These are phyloP conservation scores for Citrullus colocynthis DNA, from an alignment of 306 rosid genomes.

Conservation along the genomic window DNA sequence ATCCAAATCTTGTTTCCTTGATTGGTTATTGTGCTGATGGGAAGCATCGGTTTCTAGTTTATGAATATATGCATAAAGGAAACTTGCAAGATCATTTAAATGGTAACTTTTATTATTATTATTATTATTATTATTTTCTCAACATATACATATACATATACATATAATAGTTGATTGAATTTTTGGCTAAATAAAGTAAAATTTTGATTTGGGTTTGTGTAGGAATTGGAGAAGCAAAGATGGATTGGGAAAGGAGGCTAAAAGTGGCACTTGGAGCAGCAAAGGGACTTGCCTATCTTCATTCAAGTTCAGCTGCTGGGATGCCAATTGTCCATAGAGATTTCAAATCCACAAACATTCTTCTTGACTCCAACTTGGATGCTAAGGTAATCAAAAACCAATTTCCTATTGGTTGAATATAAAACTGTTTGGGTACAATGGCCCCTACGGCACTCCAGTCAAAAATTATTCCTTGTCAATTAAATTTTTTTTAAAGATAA, in stretches of 20 bases:
- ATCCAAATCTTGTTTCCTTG: constrained; percentile 84
- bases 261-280: constrained; percentile 90
- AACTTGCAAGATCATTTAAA: constrained; percentile 88
- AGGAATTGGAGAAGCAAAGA: constrained; percentile 54
- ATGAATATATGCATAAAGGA: constrained; percentile 78
- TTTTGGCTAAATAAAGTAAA: too few species aligned
- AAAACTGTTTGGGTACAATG: too few species aligned
- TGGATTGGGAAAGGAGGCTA: constrained; percentile 74
- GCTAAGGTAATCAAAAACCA: constrained; percentile 41
- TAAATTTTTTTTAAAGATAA: too few species aligned
- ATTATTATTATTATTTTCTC: too few species aligned
- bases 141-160: too few species aligned
- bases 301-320: constrained; percentile 59
- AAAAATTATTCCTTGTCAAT: too few species aligned
- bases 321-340: constrained; percentile 89
- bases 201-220: too few species aligned
- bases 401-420: not conserved
- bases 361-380: constrained; percentile 58
- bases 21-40: constrained; percentile 97
- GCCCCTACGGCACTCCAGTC: too few species aligned
- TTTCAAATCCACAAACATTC: constrained; percentile 82
- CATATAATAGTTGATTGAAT: too few species aligned
- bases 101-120: constrained; percentile 13
- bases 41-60: constrained; percentile 79
- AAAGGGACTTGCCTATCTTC: constrained; percentile 81